phyloP scores from a whole-genome alignment of 2,329 filamentous ascomycete genomes.

The Exophiala calicioides region DNA sequence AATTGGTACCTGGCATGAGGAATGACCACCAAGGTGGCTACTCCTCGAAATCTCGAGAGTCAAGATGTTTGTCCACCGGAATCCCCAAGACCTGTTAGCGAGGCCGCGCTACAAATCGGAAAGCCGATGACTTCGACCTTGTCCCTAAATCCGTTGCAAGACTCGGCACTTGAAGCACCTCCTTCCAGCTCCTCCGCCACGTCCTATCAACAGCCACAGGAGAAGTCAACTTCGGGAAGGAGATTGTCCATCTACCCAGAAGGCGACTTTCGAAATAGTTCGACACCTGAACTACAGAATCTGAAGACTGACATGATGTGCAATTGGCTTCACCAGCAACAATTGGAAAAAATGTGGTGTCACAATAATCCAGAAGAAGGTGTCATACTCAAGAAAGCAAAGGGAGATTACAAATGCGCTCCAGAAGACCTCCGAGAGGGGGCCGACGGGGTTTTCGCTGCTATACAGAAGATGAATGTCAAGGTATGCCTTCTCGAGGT shows the following conservation, averaged over 20 bases:
- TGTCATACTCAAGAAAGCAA: slow-evolving; percentile 56
- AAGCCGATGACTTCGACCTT: too few relatives aligned
- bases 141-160: too few relatives aligned
- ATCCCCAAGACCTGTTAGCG: too few relatives aligned
- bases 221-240: not conserved
- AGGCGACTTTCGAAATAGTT: slow-evolving; percentile 25
- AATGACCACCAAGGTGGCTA: too few relatives aligned
- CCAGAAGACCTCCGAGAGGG: slow-evolving; percentile 50
- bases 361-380: slow-evolving; percentile 53
- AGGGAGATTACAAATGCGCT: slow-evolving; percentile 54
- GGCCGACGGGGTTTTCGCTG: slow-evolving; percentile 52
- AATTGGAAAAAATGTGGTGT: slow-evolving; percentile 58
- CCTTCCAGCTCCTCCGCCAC: too few relatives aligned
- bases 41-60: too few relatives aligned
- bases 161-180: too few relatives aligned
- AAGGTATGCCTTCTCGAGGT: slow-evolving; percentile 45
- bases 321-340: slow-evolving; percentile 64
- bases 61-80: too few relatives aligned
- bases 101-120: too few relatives aligned
- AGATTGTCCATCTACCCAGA: slow-evolving; percentile 13
- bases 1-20: too few relatives aligned
- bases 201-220: slow-evolving; percentile 1
- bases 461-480: slow-evolving; percentile 54
- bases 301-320: slow-evolving; percentile 62
- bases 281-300: slow-evolving; percentile 19